A percentile compares a stretch with the other conserved stretches of the same genome.
Evolutionary conservation across 2,329 filamentous ascomycete species (phyloP).

Genomic region (Botrytis medusae): DNA sequence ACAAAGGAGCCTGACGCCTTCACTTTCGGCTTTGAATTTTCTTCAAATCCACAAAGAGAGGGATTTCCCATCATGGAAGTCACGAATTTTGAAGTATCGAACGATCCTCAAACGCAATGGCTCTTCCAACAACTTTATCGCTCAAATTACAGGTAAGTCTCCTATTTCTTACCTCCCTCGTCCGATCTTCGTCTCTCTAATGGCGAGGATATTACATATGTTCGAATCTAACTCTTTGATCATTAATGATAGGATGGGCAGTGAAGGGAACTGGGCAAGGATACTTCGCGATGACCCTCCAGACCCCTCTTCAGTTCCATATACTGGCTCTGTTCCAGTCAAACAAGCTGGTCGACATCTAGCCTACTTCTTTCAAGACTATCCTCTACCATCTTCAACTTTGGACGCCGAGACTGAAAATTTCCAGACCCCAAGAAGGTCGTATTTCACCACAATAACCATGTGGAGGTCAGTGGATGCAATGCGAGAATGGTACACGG

Average conservation of each 20-base stretch:
- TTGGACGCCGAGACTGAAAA: background rate
- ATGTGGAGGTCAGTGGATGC: background rate
- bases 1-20: background rate
- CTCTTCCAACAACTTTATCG: background rate
- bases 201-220: no score
- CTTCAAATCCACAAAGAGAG: background rate
- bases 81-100: slow-evolving; percentile 2
- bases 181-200: background rate
- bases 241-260: background rate
- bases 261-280: background rate
- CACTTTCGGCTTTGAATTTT: background rate
- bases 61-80: background rate
- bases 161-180: background rate
- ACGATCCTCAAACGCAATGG: background rate
- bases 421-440: background rate
- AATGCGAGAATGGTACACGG: background rate
- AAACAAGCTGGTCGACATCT: background rate
- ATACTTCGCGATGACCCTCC: background rate
- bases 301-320: background rate
- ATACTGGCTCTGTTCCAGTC: background rate
- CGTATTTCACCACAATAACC: background rate
- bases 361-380: background rate
- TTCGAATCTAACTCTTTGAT: background rate
- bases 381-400: background rate
- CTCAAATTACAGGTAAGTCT: background rate